A percentile compares a stretch with the other conserved stretches of the same genome.
phyloP scores from a whole-genome alignment of 305 asterid genomes.

The Fraxinus sp. region DNA sequence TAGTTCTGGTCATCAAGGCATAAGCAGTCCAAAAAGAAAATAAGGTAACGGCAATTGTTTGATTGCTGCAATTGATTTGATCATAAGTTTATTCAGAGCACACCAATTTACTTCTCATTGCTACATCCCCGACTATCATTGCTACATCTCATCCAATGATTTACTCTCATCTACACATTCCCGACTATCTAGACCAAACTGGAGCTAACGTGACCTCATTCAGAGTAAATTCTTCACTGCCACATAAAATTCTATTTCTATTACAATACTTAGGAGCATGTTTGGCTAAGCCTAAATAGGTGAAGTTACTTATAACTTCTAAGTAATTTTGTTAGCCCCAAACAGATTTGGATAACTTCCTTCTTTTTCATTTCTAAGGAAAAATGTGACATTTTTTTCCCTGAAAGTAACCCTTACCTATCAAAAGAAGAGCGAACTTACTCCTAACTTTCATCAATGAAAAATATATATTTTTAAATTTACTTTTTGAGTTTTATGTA shows the following conservation, averaged over 20 bases:
- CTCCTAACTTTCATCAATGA: background rate
- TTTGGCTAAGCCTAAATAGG: background rate
- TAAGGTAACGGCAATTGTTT: background rate
- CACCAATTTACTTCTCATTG: background rate
- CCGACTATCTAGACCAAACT: background rate
- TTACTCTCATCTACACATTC: background rate
- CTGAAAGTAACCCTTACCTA: background rate
- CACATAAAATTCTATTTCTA: background rate
- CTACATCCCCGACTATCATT: background rate
- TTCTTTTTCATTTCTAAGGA: background rate
- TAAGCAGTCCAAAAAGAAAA: background rate
- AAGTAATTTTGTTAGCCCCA: background rate
- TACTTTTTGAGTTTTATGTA: background rate
- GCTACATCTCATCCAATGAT: background rate
- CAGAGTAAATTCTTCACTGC: background rate
- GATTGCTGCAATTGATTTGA: background rate
- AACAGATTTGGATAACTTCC: background rate
- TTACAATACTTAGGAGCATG: background rate
- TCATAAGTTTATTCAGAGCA: background rate
- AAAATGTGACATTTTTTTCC: background rate
- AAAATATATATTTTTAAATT: background rate
- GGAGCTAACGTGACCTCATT: background rate
- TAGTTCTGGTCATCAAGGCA: background rate
- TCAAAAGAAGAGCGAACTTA: background rate
- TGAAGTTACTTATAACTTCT: background rate